phyloP scores from a whole-genome alignment of 805 yeast species.

The Priceomyces fermenticarens region DNA sequence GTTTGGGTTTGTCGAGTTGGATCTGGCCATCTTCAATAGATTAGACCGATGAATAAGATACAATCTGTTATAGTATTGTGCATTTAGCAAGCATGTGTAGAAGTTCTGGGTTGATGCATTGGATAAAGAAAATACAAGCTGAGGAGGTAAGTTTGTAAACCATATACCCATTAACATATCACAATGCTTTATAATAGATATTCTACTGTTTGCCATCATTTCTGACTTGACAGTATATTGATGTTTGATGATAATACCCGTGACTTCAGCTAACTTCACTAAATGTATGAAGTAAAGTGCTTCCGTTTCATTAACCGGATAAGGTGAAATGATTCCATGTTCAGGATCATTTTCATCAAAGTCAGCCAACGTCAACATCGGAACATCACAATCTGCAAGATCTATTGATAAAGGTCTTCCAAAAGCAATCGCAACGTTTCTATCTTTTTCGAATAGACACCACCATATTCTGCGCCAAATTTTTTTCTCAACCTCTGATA shows the following conservation, averaged over 20 bases:
- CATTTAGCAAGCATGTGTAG: slow-evolving; percentile 56
- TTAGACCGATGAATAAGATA: slow-evolving; percentile 71
- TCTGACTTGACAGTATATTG: slow-evolving; percentile 72
- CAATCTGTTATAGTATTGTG: slow-evolving; percentile 71
- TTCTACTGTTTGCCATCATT: slow-evolving; percentile 42
- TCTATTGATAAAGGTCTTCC: slow-evolving; percentile 71
- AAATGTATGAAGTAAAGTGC: slow-evolving; percentile 59
- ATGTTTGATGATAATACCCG: slow-evolving; percentile 64
- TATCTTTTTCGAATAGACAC: slow-evolving; percentile 69
- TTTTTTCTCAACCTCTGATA: slow-evolving; percentile 40
- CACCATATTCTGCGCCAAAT: slow-evolving; percentile 74
- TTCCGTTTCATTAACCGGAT: slow-evolving; percentile 46
- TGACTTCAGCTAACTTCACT: slow-evolving; percentile 66
- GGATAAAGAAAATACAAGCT: slow-evolving; percentile 58
- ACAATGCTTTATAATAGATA: slow-evolving; percentile 57
- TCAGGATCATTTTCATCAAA: slow-evolving; percentile 49
- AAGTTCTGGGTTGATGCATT: slow-evolving; percentile 53
- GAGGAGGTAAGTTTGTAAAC: slow-evolving; percentile 65
- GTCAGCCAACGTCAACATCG: slow-evolving; percentile 67
- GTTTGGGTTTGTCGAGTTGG: slow-evolving; percentile 37
- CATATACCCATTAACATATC: slow-evolving; percentile 76
- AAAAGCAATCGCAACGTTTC: slow-evolving; percentile 65
- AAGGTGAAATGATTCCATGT: slow-evolving; percentile 31
- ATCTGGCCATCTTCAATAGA: slow-evolving; percentile 48
- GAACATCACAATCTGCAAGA: slow-evolving; percentile 71